Evolutionary conservation across 768 basidiomycete species (phyloP).

Genomic region (Udeniomyces megalosporus): DNA sequence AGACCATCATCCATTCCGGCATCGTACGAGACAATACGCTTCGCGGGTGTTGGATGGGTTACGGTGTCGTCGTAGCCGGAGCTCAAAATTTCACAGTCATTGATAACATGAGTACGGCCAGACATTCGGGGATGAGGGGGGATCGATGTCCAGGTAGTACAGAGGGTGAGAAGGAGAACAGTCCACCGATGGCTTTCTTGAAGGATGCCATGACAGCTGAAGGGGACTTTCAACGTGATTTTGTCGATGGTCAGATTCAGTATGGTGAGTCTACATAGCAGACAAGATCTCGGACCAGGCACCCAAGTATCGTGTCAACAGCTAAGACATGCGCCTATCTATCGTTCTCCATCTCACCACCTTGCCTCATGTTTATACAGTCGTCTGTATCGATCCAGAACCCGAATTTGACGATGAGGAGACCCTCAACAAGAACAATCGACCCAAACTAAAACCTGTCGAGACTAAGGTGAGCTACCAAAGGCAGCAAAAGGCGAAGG

Average conservation of each 20-base stretch:
- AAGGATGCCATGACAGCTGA: slow-evolving; percentile 21
- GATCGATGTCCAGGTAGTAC: slow-evolving; percentile 20
- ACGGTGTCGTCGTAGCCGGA: slow-evolving; percentile 32
- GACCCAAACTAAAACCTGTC: not conserved
- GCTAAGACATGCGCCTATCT: too few species aligned
- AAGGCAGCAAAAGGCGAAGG: too few species aligned
- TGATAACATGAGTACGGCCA: slow-evolving; percentile 30
- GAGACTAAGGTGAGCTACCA: not conserved
- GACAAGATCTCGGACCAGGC: not conserved
- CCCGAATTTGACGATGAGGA: slow-evolving; percentile 14
- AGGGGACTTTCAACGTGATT: slow-evolving; percentile 26
- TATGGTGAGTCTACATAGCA: slow-evolving; percentile 25
- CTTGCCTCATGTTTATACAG: slow-evolving; percentile 15
- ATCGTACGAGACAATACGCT: slow-evolving; percentile 28
- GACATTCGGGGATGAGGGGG: slow-evolving; percentile 24
- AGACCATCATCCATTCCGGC: slow-evolving; percentile 29
- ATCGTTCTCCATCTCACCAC: too few species aligned
- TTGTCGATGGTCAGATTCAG: slow-evolving; percentile 26
- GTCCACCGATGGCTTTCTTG: slow-evolving; percentile 27
- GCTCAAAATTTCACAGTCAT: slow-evolving; percentile 28
- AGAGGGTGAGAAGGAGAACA: slow-evolving; percentile 21
- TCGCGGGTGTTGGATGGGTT: slow-evolving; percentile 32
- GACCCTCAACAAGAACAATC: not conserved
- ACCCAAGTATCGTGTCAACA: not conserved
- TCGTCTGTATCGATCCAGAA: slow-evolving; percentile 27